Base-by-base conservation (phyloP, 495 filamentous ascomycete genomes). In the Penicillium bialowiezense region DNA sequence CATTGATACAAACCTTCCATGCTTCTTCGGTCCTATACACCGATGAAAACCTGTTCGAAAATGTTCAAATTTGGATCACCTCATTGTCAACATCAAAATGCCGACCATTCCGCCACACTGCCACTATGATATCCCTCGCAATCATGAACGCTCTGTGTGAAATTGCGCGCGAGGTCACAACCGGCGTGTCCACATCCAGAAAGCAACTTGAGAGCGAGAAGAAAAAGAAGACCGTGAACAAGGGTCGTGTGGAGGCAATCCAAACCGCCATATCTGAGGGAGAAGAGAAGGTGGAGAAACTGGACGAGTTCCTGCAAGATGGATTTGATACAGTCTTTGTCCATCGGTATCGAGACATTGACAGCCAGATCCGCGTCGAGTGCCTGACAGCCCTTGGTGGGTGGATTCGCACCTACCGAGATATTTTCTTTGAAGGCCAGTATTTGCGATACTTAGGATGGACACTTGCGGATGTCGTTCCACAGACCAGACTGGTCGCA, bases 391-490 rank as follows among this genome's bases (percentile, higher is more conserved):
- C 89, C 7, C 75, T 98, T 18, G 89, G 90, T 31, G 76, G 81
- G 24, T 98, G 93, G 93, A 90, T 97, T 57, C 77, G 80, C 53
- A 81, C 77, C 13, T 82, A 93, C 31, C 87, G 90, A 6, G 87
- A 91, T 33, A 75, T 87, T 41, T 97, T 96, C 71, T 89, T 96
- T 64, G 85, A 95, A 48, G 86, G 87, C 3, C 75, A 82, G 51
- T 95, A 95, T 62, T 73, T 97, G 34, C 87, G 93, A 26, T 97
- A 98, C 58, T 75, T 97, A 9, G 93, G 93, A 32, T 98, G 93
- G 92, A 83, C 93, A 49, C 76, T 98, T 19, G 91, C 91, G 2
- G 93, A 98, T 64, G 69, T 80, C 1, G 72, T 80, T 32, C 70
- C 82, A 2, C 73, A 80, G 6, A 88, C 86, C 1, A 77, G 93